Conservation (phyloP, 192 early-diverging fungal species). For the Backusella australiensis region DNA sequence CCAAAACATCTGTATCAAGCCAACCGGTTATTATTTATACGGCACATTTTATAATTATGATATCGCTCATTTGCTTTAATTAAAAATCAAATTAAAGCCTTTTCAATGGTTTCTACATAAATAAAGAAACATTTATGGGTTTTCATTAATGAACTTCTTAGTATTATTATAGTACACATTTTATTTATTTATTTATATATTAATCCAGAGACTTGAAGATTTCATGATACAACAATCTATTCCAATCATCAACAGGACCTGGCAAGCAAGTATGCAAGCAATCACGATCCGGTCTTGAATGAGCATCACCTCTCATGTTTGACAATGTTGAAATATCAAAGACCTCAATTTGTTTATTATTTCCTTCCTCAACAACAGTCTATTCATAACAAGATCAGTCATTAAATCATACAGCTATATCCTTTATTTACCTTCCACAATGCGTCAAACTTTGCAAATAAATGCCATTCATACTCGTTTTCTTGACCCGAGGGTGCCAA, state of each 20-base stretch:
- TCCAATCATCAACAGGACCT: slow-evolving; percentile 41
- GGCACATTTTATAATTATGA: too few relatives aligned
- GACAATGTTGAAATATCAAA: slow-evolving; percentile 20
- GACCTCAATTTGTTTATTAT: slow-evolving; percentile 17
- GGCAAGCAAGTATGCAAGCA: slow-evolving; percentile 38
- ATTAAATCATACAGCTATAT: too few relatives aligned
- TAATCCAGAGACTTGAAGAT: slow-evolving; percentile 17
- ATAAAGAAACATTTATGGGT: too few relatives aligned
- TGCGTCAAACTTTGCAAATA: slow-evolving; percentile 28
- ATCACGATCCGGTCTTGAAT: slow-evolving; percentile 31
- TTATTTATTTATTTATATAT: background rate
- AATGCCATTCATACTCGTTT: slow-evolving; percentile 38
- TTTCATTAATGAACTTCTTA: too few relatives aligned
- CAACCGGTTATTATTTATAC: too few relatives aligned
- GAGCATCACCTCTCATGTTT: slow-evolving; percentile 33
- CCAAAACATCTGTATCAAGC: too few relatives aligned
- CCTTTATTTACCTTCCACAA: slow-evolving; percentile 20
- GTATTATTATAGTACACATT: too few relatives aligned
- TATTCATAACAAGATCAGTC: background rate
- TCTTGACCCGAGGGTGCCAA: slow-evolving; percentile 22
- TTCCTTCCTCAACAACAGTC: slow-evolving; percentile 4
- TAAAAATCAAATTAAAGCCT: too few relatives aligned
- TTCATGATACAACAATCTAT: slow-evolving; percentile 34
- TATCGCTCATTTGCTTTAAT: too few relatives aligned
- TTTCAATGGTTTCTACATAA: too few relatives aligned